Base-by-base conservation (phyloP, 805 yeast genomes). In the Myxozyma mucilagina region DNA sequence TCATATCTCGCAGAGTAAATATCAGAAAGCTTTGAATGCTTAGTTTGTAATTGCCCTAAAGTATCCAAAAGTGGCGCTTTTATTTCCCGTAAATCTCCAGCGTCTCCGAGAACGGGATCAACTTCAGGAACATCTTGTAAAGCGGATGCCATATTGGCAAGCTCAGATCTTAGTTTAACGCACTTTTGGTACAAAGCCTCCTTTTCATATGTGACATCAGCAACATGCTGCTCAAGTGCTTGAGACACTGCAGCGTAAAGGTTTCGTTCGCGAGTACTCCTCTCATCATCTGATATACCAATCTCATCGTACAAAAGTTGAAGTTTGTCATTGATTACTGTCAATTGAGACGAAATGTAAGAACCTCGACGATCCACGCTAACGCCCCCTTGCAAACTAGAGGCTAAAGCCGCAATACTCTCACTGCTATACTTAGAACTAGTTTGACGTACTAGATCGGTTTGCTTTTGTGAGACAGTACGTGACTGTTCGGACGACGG, bases 221-320 rank as follows among this genome's bases (percentile, higher is more conserved):
- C 39, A 16, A 73, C 69, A 39, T 73, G 72, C n/a, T 66, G 62
- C 32, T 71, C 72, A n/a, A 72, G 62, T 29, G 68, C 67, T 31
- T 62, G 62, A 8, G 69, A 59, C 8, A 73, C 67, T 11, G 66
- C 69, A 7, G 65, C 57, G 50, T 70, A 70, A 29, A 73, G 61
- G 41, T 59, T 43, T 35, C 65, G 57, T 49, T 72, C 74, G 3
- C 74, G 58, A 5, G 58, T 48, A 16, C 63, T 64, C 6, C 74
- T 67, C 38, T 71, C 70, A n/a, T 52, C 60, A 18, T 63, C 67
- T 10, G 63, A 36, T 11, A 67, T 59, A 20, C 70, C 70, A 20
- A 67, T 64, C 31, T 67, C 70, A 48, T 67, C 69, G 50, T 67
- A 67, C 29, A 72, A 65, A 29, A 55, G 56, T 57, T 71, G 72